Base-by-base conservation (phyloP, 1,139 yeast genomes). In the Hansenula anomala region DNA sequence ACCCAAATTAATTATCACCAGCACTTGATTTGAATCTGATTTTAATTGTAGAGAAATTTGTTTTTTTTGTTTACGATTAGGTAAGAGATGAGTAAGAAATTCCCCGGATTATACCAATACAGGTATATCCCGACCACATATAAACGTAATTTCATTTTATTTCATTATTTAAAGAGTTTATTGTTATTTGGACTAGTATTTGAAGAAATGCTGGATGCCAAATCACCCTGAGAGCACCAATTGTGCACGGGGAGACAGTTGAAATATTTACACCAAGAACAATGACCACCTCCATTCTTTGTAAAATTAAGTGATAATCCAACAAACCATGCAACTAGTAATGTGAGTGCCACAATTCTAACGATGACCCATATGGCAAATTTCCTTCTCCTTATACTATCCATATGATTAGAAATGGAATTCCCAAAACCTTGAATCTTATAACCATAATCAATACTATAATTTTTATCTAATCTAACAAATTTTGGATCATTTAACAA, bases 231-330 rank as follows among this genome's bases (percentile, higher is more conserved):
- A 36, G 79, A 81, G 58, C 90, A 82, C 90, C 90, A 82, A 15
- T 78, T 80, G 44, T 76, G 70, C 10, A 82, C 84, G 0, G 90
- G 90, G 19, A 83, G 58, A 54, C 90, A 83, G 49, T 78, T 78
- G 49, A 83, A 67, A 54, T 82, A 81, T 56, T 80, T 80, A 63
- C 90, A 83, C 90, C 90, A 83, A 13, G 64, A 58, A 58, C 90
- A 81, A 36, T 67, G 60, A 8, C 69, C 68, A 4, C 70, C 64
- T 8, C 65, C 67, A 31, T 72, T 69, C 28, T 59, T 58, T 40
- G 69, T 69, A 51, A 80, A 77, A 47, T 77, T 76, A 38, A 62
- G 59, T 15, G 68, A 60, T 39, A 83, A 61, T 15, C 71, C 60
- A 14, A 63, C 77, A 54, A 77, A 76, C 57, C 72, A 79, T 1